phyloP scores from a whole-genome alignment of 495 filamentous ascomycete genomes.

The Penicillium parvum region DNA sequence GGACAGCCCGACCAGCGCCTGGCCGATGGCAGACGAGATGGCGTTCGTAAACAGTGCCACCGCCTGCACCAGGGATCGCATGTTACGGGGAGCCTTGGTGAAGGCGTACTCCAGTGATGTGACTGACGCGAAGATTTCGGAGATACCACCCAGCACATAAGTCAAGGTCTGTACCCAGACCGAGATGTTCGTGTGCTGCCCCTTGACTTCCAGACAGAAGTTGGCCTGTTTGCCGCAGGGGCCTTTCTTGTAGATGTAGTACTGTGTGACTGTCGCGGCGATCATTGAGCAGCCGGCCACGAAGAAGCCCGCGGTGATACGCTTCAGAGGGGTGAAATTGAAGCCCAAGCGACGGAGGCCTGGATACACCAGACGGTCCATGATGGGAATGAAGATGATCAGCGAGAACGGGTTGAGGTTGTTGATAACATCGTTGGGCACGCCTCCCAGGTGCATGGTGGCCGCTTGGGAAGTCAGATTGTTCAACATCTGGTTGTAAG shows the following conservation, averaged over 20 bases:
- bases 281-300: constrained; percentile 59
- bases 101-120: constrained; percentile 72
- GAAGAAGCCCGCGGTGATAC: constrained; percentile 65
- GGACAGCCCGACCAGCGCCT: constrained; percentile 62
- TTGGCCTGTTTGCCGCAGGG: constrained; percentile 54
- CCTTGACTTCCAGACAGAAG: constrained; percentile 31
- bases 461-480: constrained; percentile 75
- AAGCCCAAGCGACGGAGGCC: constrained; percentile 55
- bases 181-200: constrained; percentile 44
- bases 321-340: constrained; percentile 68
- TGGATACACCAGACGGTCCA: constrained; percentile 67
- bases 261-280: constrained; percentile 59
- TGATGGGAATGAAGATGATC: constrained; percentile 75
- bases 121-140: constrained; percentile 68
- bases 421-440: constrained; percentile 74
- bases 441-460: constrained; percentile 62
- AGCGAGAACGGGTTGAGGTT: constrained; percentile 75
- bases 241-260: constrained; percentile 64
- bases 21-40: constrained; percentile 61
- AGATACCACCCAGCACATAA: constrained; percentile 66
- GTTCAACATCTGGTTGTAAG: constrained; percentile 57
- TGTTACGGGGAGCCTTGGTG: constrained; percentile 75
- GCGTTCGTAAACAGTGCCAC: constrained; percentile 67
- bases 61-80: constrained; percentile 68
- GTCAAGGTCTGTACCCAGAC: constrained; percentile 61